phyloP scores from a whole-genome alignment of 2,329 filamentous ascomycete genomes.

The Taxawa tesnikishii region DNA sequence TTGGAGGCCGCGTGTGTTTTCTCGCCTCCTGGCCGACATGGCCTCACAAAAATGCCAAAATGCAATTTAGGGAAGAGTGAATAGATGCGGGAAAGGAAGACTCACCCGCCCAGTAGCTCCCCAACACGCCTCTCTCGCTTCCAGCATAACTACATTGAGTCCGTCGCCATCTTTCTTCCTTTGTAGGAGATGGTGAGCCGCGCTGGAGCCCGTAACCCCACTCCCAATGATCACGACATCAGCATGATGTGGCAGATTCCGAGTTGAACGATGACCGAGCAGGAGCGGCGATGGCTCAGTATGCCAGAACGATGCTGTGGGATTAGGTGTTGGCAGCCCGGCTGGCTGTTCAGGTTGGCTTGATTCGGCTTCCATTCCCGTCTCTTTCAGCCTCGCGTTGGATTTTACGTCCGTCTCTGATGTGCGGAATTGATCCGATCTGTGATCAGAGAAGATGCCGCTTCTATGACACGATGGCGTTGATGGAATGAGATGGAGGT shows the following conservation, averaged over 20 bases:
- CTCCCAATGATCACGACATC: conserved; percentile 64
- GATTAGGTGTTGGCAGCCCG: conserved; percentile 45
- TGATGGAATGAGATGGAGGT: too few species aligned
- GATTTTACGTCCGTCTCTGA: too few species aligned
- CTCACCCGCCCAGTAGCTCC: conserved; percentile 70
- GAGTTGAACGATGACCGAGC: conserved; percentile 55
- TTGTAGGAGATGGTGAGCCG: conserved; percentile 42
- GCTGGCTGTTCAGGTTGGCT: conserved; percentile 3
- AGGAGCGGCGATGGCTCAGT: conserved; percentile 52
- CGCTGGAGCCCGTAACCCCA: conserved; percentile 65
- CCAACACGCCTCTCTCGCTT: conserved; percentile 70
- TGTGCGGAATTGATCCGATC: too few species aligned
- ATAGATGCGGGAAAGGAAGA: conserved; percentile 11
- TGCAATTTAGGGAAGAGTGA: background rate
- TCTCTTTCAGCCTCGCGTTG: too few species aligned
- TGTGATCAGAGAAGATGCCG: too few species aligned
- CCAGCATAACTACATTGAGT: conserved; percentile 55
- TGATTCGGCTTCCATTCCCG: background rate
- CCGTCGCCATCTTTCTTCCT: conserved; percentile 33
- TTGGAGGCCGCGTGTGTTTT: too few species aligned
- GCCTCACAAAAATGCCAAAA: background rate
- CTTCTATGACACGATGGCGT: too few species aligned
- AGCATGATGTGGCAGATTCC: conserved; percentile 46
- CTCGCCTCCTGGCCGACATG: too few species aligned
- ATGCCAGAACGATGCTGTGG: conserved; percentile 64